These are phyloP conservation scores for Pseudoscleropodium purum DNA, from an alignment of 225 moss, liverwort and hornwort species.

Conservation along the genomic window DNA sequence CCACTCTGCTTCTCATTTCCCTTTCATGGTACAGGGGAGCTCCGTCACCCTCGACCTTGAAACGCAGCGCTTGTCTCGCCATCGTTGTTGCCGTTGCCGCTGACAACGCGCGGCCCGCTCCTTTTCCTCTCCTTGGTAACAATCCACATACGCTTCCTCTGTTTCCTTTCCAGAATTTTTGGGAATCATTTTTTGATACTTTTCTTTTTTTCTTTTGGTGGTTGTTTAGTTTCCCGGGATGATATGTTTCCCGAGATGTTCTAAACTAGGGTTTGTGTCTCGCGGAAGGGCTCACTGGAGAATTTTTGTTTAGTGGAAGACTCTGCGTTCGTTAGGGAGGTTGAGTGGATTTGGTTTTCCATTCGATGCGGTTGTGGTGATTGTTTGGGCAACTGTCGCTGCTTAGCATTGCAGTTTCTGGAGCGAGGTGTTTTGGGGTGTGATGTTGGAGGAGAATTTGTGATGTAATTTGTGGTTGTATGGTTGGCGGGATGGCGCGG, in stretches of 20 bases:
- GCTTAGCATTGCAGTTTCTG: neutral
- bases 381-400: neutral
- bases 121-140: neutral
- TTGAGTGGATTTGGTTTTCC: neutral
- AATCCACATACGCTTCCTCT: neutral
- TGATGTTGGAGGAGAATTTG: neutral
- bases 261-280: constrained; percentile 3
- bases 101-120: too few relatives aligned
- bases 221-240: neutral
- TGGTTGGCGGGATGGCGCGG: neutral
- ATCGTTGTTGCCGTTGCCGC: neutral
- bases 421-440: neutral
- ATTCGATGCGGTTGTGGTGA: neutral
- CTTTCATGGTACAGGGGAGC: neutral
- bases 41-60: neutral
- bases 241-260: neutral
- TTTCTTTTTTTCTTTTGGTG: neutral
- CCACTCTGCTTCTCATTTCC: neutral
- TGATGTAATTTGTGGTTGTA: neutral
- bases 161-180: neutral
- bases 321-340: neutral
- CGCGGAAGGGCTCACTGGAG: neutral
- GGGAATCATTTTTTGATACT: neutral
- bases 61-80: neutral
- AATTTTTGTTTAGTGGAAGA: neutral